phyloP scores from a whole-genome alignment of 108 stramenopile genomes.

The Schizochytrium sp. region DNA sequence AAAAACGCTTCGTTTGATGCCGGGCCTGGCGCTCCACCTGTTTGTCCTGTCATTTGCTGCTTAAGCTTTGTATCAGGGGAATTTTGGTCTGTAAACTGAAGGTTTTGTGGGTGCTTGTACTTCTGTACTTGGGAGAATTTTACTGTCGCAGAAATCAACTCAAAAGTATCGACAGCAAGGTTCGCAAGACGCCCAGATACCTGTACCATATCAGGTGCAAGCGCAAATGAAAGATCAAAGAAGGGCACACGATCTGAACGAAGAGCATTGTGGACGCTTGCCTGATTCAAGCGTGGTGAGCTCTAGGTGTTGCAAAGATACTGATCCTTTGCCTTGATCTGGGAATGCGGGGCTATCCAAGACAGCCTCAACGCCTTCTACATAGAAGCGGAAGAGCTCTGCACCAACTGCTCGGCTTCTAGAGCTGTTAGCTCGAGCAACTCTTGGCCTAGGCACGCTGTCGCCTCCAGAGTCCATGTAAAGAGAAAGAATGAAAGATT shows the following conservation, averaged over 20 bases:
- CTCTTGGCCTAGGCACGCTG: background rate
- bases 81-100: too few relatives aligned
- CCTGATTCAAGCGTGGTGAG: background rate
- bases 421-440: too few relatives aligned
- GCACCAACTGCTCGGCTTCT: background rate
- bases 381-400: background rate
- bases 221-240: background rate
- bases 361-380: background rate
- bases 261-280: background rate
- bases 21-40: too few relatives aligned
- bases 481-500: background rate
- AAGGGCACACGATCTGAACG: slow-evolving; percentile 43
- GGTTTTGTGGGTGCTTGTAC: too few relatives aligned
- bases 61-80: too few relatives aligned
- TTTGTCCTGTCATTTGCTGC: too few relatives aligned
- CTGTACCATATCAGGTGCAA: slow-evolving; percentile 5
- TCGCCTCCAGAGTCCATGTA: background rate
- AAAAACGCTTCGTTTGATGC: background rate
- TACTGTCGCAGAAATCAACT: background rate
- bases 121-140: background rate
- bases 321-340: background rate
- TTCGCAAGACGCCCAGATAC: background rate
- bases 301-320: background rate
- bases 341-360: background rate
- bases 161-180: background rate